Evolutionary conservation across 1,284 basidiomycete species (phyloP).

Genomic region (Puccinia brachypodii): DNA sequence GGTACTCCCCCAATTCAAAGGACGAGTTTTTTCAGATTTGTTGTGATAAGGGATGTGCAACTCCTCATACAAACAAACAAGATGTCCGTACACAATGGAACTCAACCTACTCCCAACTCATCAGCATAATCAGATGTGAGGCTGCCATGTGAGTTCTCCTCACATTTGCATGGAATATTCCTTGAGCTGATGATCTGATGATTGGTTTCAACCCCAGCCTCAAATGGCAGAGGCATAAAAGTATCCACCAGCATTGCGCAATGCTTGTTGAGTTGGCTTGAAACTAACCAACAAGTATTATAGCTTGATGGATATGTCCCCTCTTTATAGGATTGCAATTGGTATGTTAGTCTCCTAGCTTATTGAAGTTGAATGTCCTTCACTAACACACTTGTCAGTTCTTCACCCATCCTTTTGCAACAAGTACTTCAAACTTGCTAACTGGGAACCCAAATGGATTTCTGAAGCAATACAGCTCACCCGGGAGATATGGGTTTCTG

Average conservation of each 20-base stretch:
- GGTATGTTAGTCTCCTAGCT: not conserved
- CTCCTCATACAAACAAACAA: not conserved
- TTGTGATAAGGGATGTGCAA: not conserved
- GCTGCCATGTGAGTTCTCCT: not conserved
- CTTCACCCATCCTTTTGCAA: not conserved
- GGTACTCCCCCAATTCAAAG: constrained; percentile 2
- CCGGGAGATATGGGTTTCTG: not conserved
- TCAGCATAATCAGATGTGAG: not conserved
- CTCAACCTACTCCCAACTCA: not conserved
- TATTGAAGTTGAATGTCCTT: not conserved
- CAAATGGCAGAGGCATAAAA: no score
- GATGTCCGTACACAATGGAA: not conserved
- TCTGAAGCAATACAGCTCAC: not conserved
- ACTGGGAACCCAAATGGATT: not conserved
- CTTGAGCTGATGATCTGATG: no score
- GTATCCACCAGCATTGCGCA: no score
- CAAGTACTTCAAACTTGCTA: not conserved
- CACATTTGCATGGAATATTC: no score
- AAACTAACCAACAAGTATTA: not conserved
- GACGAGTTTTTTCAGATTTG: not conserved
- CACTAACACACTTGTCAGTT: not conserved
- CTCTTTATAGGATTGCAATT: not conserved
- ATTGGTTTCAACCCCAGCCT: not conserved
- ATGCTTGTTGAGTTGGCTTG: not conserved
- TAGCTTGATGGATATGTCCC: not conserved